Evolutionary conservation across 2,329 filamentous ascomycete genomes (phyloP).

Genomic region (Alternaria sp.): DNA sequence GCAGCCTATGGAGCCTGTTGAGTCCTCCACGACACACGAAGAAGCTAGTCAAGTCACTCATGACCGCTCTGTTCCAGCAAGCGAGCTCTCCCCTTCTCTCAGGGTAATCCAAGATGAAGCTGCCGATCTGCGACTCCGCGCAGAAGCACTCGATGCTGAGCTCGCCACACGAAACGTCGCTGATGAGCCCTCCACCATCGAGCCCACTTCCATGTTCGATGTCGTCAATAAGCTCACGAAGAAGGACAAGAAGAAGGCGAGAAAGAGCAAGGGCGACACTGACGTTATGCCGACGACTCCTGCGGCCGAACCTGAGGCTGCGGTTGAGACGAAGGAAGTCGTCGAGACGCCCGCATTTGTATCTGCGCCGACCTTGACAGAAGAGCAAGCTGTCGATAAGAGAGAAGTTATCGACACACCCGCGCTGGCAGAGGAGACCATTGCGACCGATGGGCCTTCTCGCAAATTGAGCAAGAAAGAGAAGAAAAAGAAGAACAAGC

Average conservation of each 20-base stretch:
- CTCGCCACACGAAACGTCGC: constrained; percentile 15
- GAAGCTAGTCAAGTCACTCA: not conserved
- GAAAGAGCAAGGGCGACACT: constrained; percentile 27
- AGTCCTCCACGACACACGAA: not conserved
- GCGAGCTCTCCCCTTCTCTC: constrained; percentile 32
- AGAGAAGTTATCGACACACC: constrained; percentile 16
- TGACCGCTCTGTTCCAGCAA: not conserved
- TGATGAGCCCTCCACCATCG: constrained; percentile 17
- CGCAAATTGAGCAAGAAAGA: constrained; percentile 34
- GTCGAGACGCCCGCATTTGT: constrained; percentile 13
- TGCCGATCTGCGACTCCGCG: constrained; percentile 33
- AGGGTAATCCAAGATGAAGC: constrained; percentile 35
- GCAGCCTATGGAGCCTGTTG: not conserved
- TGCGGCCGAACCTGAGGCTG: constrained; percentile 24
- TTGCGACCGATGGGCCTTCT: constrained; percentile 6
- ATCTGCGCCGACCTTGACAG: not conserved
- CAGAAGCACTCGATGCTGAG: constrained; percentile 33
- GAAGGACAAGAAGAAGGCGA: constrained; percentile 39
- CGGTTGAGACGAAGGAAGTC: constrained; percentile 29
- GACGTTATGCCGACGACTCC: constrained; percentile 34
- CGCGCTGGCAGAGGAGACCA: not conserved
- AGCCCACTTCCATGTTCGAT: constrained; percentile 34
- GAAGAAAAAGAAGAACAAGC: constrained; percentile 30
- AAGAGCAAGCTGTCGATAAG: constrained; percentile 18
- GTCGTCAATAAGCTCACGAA: constrained; percentile 36